Conservation (phyloP, 768 basidiomycete species). For the Fomitopsis pulvina region DNA sequence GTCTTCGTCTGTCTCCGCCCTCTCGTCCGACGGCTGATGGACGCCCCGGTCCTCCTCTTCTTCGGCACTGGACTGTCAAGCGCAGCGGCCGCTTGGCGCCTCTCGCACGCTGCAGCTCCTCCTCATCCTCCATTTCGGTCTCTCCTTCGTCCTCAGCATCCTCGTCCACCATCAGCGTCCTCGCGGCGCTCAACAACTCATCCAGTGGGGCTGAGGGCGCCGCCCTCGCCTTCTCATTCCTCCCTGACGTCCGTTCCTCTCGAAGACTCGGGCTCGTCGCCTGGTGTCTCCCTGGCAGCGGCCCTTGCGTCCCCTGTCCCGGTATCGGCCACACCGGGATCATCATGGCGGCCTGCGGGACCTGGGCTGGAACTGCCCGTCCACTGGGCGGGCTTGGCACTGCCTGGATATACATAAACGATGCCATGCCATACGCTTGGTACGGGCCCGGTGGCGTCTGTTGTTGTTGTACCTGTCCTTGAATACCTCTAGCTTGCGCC, state of each 20-base stretch:
- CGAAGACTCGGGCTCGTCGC: not conserved
- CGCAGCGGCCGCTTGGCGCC: slow-evolving; percentile 15
- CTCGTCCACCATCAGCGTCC: slow-evolving; percentile 44
- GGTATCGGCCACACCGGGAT: slow-evolving; percentile 4
- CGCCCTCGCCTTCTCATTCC: slow-evolving; percentile 11
- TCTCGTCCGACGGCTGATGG: not conserved
- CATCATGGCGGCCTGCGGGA: not conserved
- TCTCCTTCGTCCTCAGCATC: slow-evolving; percentile 18
- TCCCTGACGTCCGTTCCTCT: slow-evolving; percentile 16
- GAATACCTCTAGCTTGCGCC: not conserved
- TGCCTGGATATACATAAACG: slow-evolving; percentile 10
- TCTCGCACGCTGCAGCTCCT: slow-evolving; percentile 10
- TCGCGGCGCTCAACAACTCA: slow-evolving; percentile 46
- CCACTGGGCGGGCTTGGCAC: slow-evolving; percentile 10
- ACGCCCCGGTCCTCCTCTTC: slow-evolving; percentile 23
- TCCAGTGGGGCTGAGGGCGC: slow-evolving; percentile 43
- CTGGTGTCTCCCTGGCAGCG: not conserved
- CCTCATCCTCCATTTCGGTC: slow-evolving; percentile 1
- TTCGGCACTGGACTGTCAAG: slow-evolving; percentile 34
- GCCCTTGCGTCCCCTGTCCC: not conserved
- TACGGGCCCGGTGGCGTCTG: not conserved
- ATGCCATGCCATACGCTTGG: not conserved
- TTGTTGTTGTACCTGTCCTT: not conserved
- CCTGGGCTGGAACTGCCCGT: not conserved
- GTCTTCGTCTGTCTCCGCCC: slow-evolving; percentile 3